phyloP scores from a whole-genome alignment of 2,329 filamentous ascomycete genomes.

The Hypomyces rosellus region DNA sequence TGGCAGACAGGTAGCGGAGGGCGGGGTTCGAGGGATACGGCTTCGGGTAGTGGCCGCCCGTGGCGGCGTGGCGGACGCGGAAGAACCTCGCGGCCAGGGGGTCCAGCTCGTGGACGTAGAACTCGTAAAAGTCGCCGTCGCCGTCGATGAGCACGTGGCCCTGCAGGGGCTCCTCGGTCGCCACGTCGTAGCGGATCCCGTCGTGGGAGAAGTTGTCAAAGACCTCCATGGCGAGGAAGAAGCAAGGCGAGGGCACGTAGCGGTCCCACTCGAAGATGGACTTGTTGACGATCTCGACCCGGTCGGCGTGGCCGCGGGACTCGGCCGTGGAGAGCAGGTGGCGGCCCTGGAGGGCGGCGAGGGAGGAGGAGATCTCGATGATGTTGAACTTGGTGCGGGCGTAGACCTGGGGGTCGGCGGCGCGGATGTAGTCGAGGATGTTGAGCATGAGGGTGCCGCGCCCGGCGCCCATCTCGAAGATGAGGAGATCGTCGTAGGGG shows the following conservation, averaged over 20 bases:
- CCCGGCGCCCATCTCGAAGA: conserved; percentile 98
- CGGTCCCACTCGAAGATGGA: conserved; percentile 92
- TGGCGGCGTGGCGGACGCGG: conserved; percentile 74
- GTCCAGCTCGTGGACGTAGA: conserved; percentile 76
- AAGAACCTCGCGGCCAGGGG: conserved; percentile 78
- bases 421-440: conserved; percentile 91
- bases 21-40: conserved; percentile 50
- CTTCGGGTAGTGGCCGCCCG: conserved; percentile 55
- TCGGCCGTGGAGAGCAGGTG: conserved; percentile 62
- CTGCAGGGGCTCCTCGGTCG: conserved; percentile 77
- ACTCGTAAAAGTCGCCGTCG: conserved; percentile 88
- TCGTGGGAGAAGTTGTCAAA: conserved; percentile 99
- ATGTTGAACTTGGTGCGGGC: conserved; percentile 88
- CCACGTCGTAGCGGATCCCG: conserved; percentile 79
- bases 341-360: conserved; percentile 70
- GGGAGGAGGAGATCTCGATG: conserved; percentile 83
- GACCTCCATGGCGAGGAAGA: conserved; percentile 96
- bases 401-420: conserved; percentile 85
- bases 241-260: conserved; percentile 87
- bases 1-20: conserved; percentile 55
- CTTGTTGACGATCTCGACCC: conserved; percentile 90
- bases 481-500: conserved; percentile 92
- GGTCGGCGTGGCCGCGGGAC: conserved; percentile 68
- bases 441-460: conserved; percentile 98
- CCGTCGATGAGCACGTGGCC: conserved; percentile 81